Conservation (phyloP, 2,329 filamentous ascomycete species). For the Tolypocladium endophyticum region DNA sequence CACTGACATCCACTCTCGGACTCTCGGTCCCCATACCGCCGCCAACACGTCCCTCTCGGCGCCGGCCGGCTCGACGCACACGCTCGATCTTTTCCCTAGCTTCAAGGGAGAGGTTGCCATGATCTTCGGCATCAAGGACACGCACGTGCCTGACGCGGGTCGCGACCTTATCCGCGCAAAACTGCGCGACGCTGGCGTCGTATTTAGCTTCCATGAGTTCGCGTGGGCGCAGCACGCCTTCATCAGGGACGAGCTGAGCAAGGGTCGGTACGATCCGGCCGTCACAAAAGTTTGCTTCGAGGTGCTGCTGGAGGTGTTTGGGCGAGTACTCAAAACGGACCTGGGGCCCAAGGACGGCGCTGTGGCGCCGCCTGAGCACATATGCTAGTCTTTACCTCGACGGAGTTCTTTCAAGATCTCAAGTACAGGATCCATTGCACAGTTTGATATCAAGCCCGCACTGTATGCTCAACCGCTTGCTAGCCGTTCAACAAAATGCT, state of each 20-base stretch:
- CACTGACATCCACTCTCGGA: constrained; percentile 76
- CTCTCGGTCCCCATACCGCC: constrained; percentile 51
- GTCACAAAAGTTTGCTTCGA: constrained; percentile 84
- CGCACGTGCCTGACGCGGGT: constrained; percentile 74
- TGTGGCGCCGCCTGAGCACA: constrained; percentile 46
- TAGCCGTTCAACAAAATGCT: not conserved
- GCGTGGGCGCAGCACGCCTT: constrained; percentile 95
- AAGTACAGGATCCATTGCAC: not conserved
- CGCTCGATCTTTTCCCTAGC: constrained; percentile 43
- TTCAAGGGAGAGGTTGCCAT: constrained; percentile 78
- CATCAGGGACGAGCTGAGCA: constrained; percentile 84
- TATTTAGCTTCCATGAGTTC: constrained; percentile 77
- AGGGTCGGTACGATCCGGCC: constrained; percentile 86
- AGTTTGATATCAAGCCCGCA: not conserved
- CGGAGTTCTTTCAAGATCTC: too few relatives aligned
- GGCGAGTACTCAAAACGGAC: constrained; percentile 65
- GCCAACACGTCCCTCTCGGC: constrained; percentile 34
- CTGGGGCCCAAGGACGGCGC: constrained; percentile 57
- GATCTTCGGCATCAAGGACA: constrained; percentile 89
- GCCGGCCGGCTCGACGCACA: constrained; percentile 34
- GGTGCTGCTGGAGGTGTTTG: constrained; percentile 79
- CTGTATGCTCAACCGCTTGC: not conserved
- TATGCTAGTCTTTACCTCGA: too few relatives aligned
- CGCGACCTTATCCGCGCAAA: constrained; percentile 76
- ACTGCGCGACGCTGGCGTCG: constrained; percentile 62